A percentile compares a stretch with the other conserved stretches of the same genome.
phyloP scores from a whole-genome alignment of 371 early-diverging fungal genomes.

The Nematocida homosporus region DNA sequence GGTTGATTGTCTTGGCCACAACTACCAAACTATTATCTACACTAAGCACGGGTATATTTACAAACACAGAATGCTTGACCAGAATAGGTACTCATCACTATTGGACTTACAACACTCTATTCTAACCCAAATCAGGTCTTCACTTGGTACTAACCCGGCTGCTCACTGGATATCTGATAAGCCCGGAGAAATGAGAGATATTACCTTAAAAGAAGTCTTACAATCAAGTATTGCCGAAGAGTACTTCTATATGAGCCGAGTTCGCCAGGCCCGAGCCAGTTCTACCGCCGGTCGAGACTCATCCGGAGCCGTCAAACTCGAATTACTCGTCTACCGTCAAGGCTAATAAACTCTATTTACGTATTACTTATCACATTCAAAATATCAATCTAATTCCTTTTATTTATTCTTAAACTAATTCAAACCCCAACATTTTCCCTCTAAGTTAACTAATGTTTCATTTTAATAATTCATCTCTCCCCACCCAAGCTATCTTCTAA shows the following conservation, averaged over 20 bases:
- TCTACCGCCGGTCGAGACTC: constrained; percentile 26
- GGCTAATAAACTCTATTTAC: background rate
- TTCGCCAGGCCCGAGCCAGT: background rate
- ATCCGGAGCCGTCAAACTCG: constrained; percentile 18
- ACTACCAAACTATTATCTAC: constrained; percentile 5
- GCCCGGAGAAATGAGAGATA: constrained; percentile 48
- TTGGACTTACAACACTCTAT: constrained; percentile 30
- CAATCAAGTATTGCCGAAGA: constrained; percentile 39
- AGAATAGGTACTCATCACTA: constrained; percentile 36
- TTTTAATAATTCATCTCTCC: too few relatives aligned
- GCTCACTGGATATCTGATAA: constrained; percentile 42
- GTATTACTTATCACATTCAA: too few relatives aligned
- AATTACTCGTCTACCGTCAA: background rate
- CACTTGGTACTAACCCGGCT: constrained; percentile 24
- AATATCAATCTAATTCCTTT: too few relatives aligned
- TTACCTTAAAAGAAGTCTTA: constrained; percentile 38
- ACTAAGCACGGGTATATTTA: constrained; percentile 46
- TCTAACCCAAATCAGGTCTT: background rate
- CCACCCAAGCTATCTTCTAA: too few relatives aligned
- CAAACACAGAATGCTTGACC: constrained; percentile 38
- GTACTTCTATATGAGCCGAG: constrained; percentile 33
- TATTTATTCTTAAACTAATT: too few relatives aligned
- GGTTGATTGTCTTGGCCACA: background rate
- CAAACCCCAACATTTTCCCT: too few relatives aligned
- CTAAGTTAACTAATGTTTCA: too few relatives aligned